These are phyloP conservation scores for Grosmannia serpens DNA, from an alignment of 2,329 filamentous ascomycete genomes.

Conservation along the genomic window DNA sequence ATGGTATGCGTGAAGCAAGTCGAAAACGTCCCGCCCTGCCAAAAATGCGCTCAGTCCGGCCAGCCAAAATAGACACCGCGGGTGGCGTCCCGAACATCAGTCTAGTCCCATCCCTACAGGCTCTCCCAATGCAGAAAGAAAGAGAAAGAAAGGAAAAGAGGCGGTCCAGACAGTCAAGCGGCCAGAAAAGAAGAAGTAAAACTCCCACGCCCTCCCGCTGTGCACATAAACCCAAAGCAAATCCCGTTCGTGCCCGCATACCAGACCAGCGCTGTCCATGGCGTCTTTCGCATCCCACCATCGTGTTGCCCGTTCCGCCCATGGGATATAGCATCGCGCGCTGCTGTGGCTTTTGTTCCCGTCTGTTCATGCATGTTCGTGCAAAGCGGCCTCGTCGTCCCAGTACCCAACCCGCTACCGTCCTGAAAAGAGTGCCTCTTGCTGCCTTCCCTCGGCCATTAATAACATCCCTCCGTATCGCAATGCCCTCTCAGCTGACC, in stretches of 20 bases:
- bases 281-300: not conserved
- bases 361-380: not conserved
- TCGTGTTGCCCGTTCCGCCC: not conserved
- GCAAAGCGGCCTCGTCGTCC: not conserved
- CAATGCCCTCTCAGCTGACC: not conserved
- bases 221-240: not conserved
- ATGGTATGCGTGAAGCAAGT: not conserved
- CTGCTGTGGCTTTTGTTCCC: not conserved
- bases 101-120: not conserved
- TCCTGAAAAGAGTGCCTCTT: not conserved
- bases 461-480: not conserved
- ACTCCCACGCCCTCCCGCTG: slow-evolving; percentile 5
- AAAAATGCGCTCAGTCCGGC: not conserved
- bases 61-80: not conserved
- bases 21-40: not conserved
- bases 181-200: slow-evolving; percentile 8
- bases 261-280: not conserved
- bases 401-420: not conserved
- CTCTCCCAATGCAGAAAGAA: slow-evolving; percentile 1
- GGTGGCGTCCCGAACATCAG: not conserved
- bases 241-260: not conserved
- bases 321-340: not conserved
- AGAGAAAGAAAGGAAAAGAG: not conserved
- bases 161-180: not conserved
- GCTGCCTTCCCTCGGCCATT: not conserved